Evolutionary conservation across 306 rosid species (phyloP), one percentile per base, ranked within the genome.

Genomic region (Quillaja saponaria): DNA sequence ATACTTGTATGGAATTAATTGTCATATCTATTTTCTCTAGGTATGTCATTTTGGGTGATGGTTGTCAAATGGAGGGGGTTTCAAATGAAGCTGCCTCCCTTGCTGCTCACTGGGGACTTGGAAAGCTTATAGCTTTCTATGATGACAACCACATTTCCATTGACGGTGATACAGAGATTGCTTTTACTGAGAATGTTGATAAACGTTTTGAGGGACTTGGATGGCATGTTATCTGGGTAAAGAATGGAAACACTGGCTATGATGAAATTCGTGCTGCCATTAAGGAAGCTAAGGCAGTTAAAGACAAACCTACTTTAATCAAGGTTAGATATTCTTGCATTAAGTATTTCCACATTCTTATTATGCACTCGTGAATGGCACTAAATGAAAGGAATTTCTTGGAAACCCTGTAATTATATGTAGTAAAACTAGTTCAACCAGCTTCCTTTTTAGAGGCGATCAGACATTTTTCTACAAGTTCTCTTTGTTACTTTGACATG

Each of bases 91-190:
- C 55, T 21, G 76, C 76, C 74, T 94, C 99, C 31, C 92, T 94
- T 64, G 99, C 99, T 58, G 99, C 91, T 14, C 99, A 94, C 49
- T 94, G 99, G 99, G 99, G 99, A 55, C 82, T 94, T 17, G 99
- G 99, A 49, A 94, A 94, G 84, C 78, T 94, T 41, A 94, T 94
- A 34, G 94, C 95, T 31, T 90, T 94, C 71, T 94, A 94, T 15
- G 99, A 94, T 55, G 99, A 94, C 76, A 94, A 94, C 77, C 99
- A 94, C 80, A 94, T 94, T 76, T 94, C 97, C 66, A 94, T 94
- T 63, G 99, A 94, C 46, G 99, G 99, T 41, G 79, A 94, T 78
- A 94, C 99, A 0, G 88, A 89, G 55, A 94, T 94, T 69, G 97
- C 97, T 0, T 94, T 94, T 74, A 94, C 99, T 0, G 99, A 94